These are phyloP conservation scores for Teunomyces pallodes DNA, from an alignment of 805 yeast species.

Conservation along the genomic window DNA sequence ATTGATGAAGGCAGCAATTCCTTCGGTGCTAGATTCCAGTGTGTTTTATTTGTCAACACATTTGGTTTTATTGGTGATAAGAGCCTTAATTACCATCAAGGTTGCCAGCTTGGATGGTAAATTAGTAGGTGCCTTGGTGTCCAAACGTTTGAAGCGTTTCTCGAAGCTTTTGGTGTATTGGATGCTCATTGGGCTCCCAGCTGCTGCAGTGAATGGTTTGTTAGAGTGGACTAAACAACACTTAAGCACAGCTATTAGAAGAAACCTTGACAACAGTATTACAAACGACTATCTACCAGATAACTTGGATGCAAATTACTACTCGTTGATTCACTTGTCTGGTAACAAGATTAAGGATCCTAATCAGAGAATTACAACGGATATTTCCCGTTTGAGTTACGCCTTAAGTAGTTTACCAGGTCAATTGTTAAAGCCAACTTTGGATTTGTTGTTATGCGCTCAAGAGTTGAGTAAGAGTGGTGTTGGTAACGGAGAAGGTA, in stretches of 20 bases:
- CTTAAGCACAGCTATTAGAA: conserved; percentile 58
- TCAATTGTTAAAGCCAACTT: conserved; percentile 77
- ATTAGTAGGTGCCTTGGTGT: conserved; percentile 76
- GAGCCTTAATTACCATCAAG: conserved; percentile 74
- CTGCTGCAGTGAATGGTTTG: conserved; percentile 72
- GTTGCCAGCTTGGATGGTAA: conserved; percentile 87
- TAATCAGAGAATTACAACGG: conserved; percentile 80
- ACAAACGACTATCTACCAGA: conserved; percentile 72
- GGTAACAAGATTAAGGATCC: conserved; percentile 60
- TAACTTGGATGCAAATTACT: conserved; percentile 65
- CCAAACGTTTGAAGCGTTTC: conserved; percentile 64
- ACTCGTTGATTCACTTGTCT: conserved; percentile 64
- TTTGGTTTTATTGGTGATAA: conserved; percentile 54
- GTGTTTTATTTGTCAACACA: conserved; percentile 47
- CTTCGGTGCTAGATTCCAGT: conserved; percentile 26
- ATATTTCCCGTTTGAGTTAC: conserved; percentile 68
- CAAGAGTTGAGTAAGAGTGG: conserved; percentile 66
- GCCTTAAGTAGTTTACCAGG: conserved; percentile 75
- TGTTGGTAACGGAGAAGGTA: conserved; percentile 74
- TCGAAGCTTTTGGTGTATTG: conserved; percentile 63
- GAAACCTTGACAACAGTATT: conserved; percentile 60
- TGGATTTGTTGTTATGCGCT: conserved; percentile 78
- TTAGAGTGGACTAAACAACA: conserved; percentile 59
- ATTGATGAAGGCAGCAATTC: conserved; percentile 36
- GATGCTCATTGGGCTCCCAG: conserved; percentile 86